Percentiles rank a stretch among this genome's conserved stretches.
phyloP scores from a whole-genome alignment of 495 filamentous ascomycete species.

The Bombardia bombarda region DNA sequence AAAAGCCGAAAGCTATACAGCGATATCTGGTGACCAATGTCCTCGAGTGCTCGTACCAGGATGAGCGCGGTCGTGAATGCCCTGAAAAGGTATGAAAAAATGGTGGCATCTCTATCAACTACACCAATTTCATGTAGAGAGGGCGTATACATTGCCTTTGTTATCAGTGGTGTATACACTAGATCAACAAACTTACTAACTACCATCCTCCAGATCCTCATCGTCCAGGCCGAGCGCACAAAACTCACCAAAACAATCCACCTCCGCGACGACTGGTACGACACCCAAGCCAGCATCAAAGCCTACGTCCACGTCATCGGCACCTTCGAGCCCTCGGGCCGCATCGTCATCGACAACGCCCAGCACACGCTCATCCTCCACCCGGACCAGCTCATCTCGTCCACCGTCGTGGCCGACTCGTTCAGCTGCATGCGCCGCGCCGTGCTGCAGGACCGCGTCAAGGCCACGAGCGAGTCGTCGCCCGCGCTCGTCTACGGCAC shows the following conservation, averaged over 20 bases:
- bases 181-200: conserved; percentile 1
- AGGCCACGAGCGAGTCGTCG: conserved; percentile 69
- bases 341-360: conserved; percentile 65
- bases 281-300: conserved; percentile 63
- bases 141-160: too few species aligned
- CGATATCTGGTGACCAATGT: conserved; percentile 72
- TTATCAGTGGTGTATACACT: too few species aligned
- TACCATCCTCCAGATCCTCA: conserved; percentile 53
- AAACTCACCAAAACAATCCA: conserved; percentile 58
- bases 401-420: conserved; percentile 88
- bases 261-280: conserved; percentile 77
- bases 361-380: conserved; percentile 86
- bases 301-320: conserved; percentile 81
- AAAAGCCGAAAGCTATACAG: conserved; percentile 64
- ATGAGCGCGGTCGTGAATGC: conserved; percentile 48
- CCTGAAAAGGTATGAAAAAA: conserved; percentile 64
- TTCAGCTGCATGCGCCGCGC: conserved; percentile 82
- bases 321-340: conserved; percentile 57
- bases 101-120: too few species aligned
- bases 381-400: conserved; percentile 90
- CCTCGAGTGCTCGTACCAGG: conserved; percentile 56
- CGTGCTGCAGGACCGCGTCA: conserved; percentile 88
- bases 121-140: too few species aligned
- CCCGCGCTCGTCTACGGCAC: conserved; percentile 80
- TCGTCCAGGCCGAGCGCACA: conserved; percentile 66